phyloP scores from a whole-genome alignment of 2,329 filamentous ascomycete species.

The Cordyceps tenuipes region DNA sequence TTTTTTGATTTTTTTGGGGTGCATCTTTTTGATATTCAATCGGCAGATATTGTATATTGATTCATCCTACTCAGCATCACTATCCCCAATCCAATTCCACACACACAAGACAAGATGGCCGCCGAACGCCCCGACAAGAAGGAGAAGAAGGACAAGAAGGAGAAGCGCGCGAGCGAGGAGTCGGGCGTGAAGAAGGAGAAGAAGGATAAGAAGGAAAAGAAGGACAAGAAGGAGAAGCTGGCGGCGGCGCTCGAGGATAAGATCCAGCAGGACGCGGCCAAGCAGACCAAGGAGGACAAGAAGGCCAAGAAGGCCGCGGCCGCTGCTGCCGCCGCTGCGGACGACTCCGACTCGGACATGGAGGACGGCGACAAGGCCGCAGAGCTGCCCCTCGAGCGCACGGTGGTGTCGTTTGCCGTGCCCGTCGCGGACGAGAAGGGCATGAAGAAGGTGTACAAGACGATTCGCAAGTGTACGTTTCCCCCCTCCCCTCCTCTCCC shows the following conservation, averaged over 20 bases:
- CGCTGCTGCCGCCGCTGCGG: conserved; percentile 32
- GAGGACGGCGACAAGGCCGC: conserved; percentile 30
- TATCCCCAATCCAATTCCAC: not conserved
- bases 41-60: not conserved
- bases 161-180: conserved; percentile 48
- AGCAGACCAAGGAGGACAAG: conserved; percentile 19
- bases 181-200: conserved; percentile 48
- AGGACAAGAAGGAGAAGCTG: conserved; percentile 66
- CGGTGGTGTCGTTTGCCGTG: conserved; percentile 75
- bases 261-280: conserved; percentile 43
- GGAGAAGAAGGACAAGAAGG: conserved; percentile 54
- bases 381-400: conserved; percentile 35
- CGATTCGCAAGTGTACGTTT: conserved; percentile 45
- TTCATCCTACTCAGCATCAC: not conserved
- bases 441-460: conserved; percentile 53
- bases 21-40: not conserved
- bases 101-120: conserved; percentile 30
- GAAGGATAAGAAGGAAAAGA: conserved; percentile 59
- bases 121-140: conserved; percentile 42
- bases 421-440: conserved; percentile 74
- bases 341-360: conserved; percentile 38
- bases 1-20: not conserved
- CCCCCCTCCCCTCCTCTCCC: too few species aligned
- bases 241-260: conserved; percentile 57
- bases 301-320: conserved; percentile 23